Evolutionary conservation across 495 filamentous ascomycete species (phyloP).

Genomic region (Aspergillus campestris): DNA sequence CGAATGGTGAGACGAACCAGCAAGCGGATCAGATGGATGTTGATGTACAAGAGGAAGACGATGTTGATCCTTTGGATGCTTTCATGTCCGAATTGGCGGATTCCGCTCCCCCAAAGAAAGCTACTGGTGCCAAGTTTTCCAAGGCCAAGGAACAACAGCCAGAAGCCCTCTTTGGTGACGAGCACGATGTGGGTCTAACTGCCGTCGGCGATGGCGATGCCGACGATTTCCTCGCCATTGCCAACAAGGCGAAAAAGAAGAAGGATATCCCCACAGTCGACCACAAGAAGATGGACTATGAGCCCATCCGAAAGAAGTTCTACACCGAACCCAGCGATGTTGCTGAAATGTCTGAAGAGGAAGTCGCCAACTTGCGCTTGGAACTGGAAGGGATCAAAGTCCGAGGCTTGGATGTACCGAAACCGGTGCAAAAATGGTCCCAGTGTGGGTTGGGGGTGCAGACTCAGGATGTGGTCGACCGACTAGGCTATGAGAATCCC

Average conservation of each 20-base stretch:
- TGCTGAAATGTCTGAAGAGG: slow-evolving; percentile 74
- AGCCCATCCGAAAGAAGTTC: slow-evolving; percentile 85
- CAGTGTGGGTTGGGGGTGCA: slow-evolving; percentile 85
- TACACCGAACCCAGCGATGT: slow-evolving; percentile 86
- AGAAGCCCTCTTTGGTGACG: slow-evolving; percentile 78
- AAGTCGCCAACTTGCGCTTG: slow-evolving; percentile 69
- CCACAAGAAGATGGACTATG: slow-evolving; percentile 76
- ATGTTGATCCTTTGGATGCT: slow-evolving; percentile 87
- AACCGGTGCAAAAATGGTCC: slow-evolving; percentile 92
- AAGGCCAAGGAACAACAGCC: slow-evolving; percentile 52
- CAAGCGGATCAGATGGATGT: slow-evolving; percentile 27
- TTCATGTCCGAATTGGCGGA: slow-evolving; percentile 83
- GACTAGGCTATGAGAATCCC: slow-evolving; percentile 76
- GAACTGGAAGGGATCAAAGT: slow-evolving; percentile 96
- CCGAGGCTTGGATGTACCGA: slow-evolving; percentile 73
- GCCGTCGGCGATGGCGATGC: slow-evolving; percentile 62
- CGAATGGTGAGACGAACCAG: slow-evolving; percentile 39
- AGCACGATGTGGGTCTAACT: slow-evolving; percentile 68
- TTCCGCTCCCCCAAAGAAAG: slow-evolving; percentile 34
- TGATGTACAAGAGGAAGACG: slow-evolving; percentile 51
- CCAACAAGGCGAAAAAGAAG: slow-evolving; percentile 84
- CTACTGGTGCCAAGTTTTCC: slow-evolving; percentile 31
- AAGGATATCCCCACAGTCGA: slow-evolving; percentile 85
- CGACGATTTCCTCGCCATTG: slow-evolving; percentile 78
- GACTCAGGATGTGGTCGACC: slow-evolving; percentile 78